These are phyloP conservation scores for Scleromitrula shiraiana DNA, from an alignment of 2,329 filamentous ascomycete species.

Conservation along the genomic window DNA sequence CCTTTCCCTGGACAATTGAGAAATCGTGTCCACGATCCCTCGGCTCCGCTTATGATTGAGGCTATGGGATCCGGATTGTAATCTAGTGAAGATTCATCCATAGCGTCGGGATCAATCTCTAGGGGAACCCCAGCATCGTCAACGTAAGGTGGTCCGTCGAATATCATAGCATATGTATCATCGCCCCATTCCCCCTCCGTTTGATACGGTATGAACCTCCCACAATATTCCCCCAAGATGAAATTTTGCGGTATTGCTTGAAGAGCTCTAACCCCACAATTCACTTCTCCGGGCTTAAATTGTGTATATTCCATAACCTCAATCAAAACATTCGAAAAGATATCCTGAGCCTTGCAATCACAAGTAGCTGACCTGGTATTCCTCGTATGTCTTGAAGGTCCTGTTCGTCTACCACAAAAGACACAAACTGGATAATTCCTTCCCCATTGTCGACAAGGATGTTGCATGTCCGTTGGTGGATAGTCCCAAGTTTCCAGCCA, in stretches of 20 bases:
- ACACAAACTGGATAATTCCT: conserved; percentile 1
- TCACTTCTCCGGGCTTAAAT: not conserved
- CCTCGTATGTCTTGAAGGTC: not conserved
- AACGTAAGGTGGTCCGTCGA: not conserved
- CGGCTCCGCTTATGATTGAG: not conserved
- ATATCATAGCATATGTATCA: not conserved
- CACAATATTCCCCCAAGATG: conserved; percentile 3
- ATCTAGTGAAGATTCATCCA: not conserved
- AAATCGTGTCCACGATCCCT: conserved; percentile 7
- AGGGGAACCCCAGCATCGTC: not conserved
- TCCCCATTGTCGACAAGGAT: conserved; percentile 3
- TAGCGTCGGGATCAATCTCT: not conserved
- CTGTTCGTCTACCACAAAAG: not conserved
- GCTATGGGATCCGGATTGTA: not conserved
- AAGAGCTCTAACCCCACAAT: conserved; percentile 4
- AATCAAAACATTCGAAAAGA: not conserved
- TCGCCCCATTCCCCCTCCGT: not conserved
- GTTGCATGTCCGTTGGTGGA: conserved; percentile 5
- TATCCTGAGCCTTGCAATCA: not conserved
- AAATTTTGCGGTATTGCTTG: not conserved
- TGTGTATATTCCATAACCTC: not conserved
- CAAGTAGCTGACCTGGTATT: not conserved
- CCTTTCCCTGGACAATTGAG: not conserved
- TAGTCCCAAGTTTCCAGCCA: conserved; percentile 5
- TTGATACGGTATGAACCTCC: conserved; percentile 5